Percentiles rank a stretch among this genome's conserved stretches.
Evolutionary conservation across 78 protist genomes (phyloP).

Genomic region (Planoprotostelium fungivorum): DNA sequence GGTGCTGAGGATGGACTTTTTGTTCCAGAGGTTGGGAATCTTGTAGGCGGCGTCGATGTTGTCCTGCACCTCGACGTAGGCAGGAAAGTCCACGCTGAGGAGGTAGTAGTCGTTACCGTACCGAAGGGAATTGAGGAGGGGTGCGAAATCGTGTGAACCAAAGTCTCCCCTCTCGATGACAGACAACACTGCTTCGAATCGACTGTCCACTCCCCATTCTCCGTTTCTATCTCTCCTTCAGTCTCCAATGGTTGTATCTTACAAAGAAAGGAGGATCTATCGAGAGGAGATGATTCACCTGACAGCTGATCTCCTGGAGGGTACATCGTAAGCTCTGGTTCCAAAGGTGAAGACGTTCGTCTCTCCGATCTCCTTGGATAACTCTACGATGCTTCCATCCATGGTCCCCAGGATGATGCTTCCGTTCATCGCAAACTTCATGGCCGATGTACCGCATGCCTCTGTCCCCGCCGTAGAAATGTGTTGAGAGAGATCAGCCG

Average conservation of each 20-base stretch:
- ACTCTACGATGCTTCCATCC: conserved; percentile 96
- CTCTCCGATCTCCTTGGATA: conserved; percentile 72
- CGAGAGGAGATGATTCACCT: background rate
- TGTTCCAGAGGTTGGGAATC: conserved; percentile 31
- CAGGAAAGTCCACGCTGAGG: conserved; percentile 59
- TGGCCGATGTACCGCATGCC: conserved; percentile 93
- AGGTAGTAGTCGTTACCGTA: conserved; percentile 69
- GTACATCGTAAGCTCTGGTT: conserved; percentile 26
- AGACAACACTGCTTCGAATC: conserved; percentile 49
- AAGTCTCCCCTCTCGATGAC: conserved; percentile 69
- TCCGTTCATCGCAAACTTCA: conserved; percentile 94
- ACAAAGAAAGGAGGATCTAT: background rate
- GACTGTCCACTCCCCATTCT: conserved; percentile 13
- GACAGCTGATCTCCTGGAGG: background rate
- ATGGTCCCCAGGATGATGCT: conserved; percentile 88
- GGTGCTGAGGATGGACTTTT: conserved; percentile 31
- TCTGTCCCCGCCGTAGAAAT: conserved; percentile 94
- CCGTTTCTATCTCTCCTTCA: background rate
- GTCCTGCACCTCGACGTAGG: conserved; percentile 33
- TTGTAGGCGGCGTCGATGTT: conserved; percentile 29
- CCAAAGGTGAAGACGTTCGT: conserved; percentile 84
- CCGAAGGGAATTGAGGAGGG: conserved; percentile 28
- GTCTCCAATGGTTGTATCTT: background rate
- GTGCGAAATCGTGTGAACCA: conserved; percentile 42
- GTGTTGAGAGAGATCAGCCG: conserved; percentile 90